Conservation (phyloP, 352 stramenopile genomes). For the Phytophthora cryptogea region DNA sequence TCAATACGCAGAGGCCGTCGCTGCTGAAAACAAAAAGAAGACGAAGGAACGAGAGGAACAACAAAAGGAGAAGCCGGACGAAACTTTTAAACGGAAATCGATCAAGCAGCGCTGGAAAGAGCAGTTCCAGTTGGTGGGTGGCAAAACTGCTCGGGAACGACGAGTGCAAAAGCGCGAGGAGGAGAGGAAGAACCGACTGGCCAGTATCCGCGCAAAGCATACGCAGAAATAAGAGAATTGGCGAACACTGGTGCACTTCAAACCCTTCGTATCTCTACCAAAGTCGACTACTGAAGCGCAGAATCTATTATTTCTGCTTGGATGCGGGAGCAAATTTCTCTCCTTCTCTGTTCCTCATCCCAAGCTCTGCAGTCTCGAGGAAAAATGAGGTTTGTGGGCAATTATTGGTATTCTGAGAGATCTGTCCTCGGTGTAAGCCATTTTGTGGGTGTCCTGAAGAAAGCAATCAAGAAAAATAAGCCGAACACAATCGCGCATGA, state of each 20-base stretch:
- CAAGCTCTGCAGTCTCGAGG: no score
- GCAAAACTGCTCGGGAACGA: conserved; percentile 20
- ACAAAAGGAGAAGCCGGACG: neutral
- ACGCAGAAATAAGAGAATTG: conserved; percentile 4
- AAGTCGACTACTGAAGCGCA: no score
- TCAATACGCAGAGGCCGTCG: conserved; percentile 3
- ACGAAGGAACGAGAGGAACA: neutral
- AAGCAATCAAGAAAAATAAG: no score
- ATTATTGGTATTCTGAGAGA: no score
- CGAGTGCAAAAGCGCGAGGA: conserved; percentile 2
- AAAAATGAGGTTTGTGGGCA: no score
- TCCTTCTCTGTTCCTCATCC: no score
- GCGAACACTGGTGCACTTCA: neutral
- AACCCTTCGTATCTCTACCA: no score
- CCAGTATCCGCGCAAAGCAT: neutral
- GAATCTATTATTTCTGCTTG: no score
- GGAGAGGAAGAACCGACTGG: conserved; percentile 8
- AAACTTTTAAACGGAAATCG: conserved; percentile 18
- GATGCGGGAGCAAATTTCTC: no score
- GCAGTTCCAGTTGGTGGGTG: conserved; percentile 9
- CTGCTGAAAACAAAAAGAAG: conserved; percentile 5
- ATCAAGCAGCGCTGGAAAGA: conserved; percentile 19
- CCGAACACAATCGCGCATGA: no score
- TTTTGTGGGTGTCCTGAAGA: no score
- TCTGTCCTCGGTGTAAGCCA: no score